A percentile compares a stretch with the other conserved stretches of the same genome.
Evolutionary conservation across 176 grass and related monocot genomes (phyloP).

Genomic region (Oryza meridionalis): DNA sequence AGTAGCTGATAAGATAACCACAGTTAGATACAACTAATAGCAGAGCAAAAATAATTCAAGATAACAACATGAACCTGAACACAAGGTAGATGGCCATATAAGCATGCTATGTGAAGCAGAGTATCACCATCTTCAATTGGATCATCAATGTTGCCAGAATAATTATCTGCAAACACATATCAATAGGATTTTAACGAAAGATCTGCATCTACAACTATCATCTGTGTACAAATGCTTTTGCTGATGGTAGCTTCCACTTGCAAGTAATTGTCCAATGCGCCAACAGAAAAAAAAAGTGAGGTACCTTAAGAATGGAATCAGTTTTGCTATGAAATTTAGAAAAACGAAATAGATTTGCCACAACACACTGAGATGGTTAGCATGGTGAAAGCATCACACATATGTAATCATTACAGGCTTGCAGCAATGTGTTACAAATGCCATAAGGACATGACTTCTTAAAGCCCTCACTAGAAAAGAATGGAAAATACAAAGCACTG

Average conservation of each 20-base stretch:
- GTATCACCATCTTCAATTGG: constrained; percentile 99
- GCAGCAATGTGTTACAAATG: not conserved
- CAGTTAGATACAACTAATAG: constrained; percentile 14
- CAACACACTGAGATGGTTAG: not conserved
- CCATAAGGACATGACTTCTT: not conserved
- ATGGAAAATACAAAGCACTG: not conserved
- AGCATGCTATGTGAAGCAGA: constrained; percentile 88
- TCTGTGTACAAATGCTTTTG: constrained; percentile 2
- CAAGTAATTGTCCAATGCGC: constrained; percentile 4
- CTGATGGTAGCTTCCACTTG: not conserved
- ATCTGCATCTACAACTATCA: not conserved
- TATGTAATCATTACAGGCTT: not conserved
- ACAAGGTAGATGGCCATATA: constrained; percentile 93
- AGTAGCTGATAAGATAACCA: constrained; percentile 54
- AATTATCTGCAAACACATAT: constrained; percentile 57
- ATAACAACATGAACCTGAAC: constrained; percentile 72
- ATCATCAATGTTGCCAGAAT: constrained; percentile 80
- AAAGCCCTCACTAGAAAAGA: not conserved
- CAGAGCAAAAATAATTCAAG: not conserved
- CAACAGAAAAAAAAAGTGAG: not conserved
- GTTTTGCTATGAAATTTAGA: not conserved
- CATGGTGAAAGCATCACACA: not conserved
- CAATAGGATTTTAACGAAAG: constrained; percentile 8
- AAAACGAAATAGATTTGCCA: not conserved
- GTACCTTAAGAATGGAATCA: not conserved